Conservation (phyloP, 139 green algal genomes). For the Closterium sp. region DNA sequence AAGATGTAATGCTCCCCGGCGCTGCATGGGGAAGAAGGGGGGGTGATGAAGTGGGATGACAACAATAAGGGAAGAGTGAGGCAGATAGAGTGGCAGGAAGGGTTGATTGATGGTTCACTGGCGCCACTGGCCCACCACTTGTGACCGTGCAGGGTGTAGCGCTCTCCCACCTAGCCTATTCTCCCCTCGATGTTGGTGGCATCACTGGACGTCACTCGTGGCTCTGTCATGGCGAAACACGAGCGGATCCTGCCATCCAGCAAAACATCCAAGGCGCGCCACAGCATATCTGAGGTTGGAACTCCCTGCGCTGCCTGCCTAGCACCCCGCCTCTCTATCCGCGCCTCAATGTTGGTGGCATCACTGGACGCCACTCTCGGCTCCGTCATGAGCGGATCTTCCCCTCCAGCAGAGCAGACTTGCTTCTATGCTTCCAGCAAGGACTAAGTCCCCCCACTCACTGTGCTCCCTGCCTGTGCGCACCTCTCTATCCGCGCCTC, state of each 20-base stretch:
- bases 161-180: neutral
- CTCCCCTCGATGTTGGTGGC: slow-evolving; percentile 88
- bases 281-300: too few relatives aligned
- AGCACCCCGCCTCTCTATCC: too few relatives aligned
- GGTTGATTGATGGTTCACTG: slow-evolving; percentile 26
- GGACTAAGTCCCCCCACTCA: too few relatives aligned
- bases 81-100: too few relatives aligned
- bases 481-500: neutral
- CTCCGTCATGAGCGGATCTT: slow-evolving; percentile 93
- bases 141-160: slow-evolving; percentile 68
- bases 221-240: slow-evolving; percentile 99
- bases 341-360: slow-evolving; percentile 87
- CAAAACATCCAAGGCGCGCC: too few relatives aligned
- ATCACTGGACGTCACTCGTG: slow-evolving; percentile 90
- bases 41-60: neutral
- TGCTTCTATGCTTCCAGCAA: too few relatives aligned
- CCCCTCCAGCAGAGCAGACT: slow-evolving; percentile 83
- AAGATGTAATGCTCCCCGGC: slow-evolving; percentile 61
- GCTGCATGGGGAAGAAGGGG: neutral
- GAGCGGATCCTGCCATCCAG: slow-evolving; percentile 83
- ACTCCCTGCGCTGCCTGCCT: too few relatives aligned
- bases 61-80: neutral
- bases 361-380: slow-evolving; percentile 90
- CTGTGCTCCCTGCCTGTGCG: too few relatives aligned
- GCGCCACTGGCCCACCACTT: slow-evolving; percentile 94